Percentiles rank a stretch among this genome's conserved stretches.
phyloP scores from a whole-genome alignment of 352 stramenopile species.

The Globisporangium yorkense region DNA sequence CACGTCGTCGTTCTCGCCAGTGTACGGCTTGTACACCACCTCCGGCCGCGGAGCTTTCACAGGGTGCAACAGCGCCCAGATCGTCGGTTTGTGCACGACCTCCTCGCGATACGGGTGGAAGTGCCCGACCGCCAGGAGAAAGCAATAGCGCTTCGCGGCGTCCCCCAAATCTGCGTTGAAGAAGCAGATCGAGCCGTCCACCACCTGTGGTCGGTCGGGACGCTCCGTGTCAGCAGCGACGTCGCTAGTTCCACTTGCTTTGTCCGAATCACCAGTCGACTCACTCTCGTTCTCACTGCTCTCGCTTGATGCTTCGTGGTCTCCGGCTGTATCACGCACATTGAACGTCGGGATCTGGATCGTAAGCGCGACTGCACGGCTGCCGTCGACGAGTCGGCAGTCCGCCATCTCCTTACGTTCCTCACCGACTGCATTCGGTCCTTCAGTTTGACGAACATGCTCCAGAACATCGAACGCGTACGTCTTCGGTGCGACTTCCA shows the following conservation, averaged over 20 bases:
- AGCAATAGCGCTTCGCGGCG: constrained; percentile 68
- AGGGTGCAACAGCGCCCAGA: constrained; percentile 20
- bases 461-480: constrained; percentile 20
- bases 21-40: constrained; percentile 49
- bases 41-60: constrained; percentile 20
- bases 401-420: background rate
- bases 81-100: constrained; percentile 35
- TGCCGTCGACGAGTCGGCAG: constrained; percentile 9
- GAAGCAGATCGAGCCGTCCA: constrained; percentile 64
- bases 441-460: constrained; percentile 2
- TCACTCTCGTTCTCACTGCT: background rate
- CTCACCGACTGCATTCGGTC: background rate
- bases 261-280: background rate
- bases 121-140: constrained; percentile 46
- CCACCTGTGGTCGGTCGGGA: constrained; percentile 32
- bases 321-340: background rate
- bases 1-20: constrained; percentile 29
- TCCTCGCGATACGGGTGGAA: constrained; percentile 44
- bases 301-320: constrained; percentile 5
- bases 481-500: constrained; percentile 9
- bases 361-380: constrained; percentile 12
- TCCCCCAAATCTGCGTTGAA: constrained; percentile 43
- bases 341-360: constrained; percentile 17
- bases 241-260: background rate
- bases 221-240: background rate